phyloP scores from a whole-genome alignment of 176 grass and related monocot species.

The Aegilops tauschii region DNA sequence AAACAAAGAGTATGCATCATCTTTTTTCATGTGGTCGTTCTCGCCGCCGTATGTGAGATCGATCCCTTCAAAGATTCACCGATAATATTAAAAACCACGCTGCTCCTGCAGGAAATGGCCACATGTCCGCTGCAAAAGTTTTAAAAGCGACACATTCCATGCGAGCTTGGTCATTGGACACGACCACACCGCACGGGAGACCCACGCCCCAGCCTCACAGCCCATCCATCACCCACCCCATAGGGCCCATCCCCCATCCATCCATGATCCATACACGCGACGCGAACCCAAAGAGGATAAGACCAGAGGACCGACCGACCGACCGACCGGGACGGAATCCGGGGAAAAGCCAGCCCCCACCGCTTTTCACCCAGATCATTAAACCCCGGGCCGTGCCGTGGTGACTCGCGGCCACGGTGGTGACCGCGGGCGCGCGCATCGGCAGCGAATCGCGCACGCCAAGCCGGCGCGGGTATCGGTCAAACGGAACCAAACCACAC shows the following conservation, averaged over 20 bases:
- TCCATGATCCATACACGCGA: not conserved
- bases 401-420: too few species aligned
- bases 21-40: not conserved
- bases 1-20: not conserved
- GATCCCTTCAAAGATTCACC: not conserved
- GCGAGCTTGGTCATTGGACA: not conserved
- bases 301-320: not conserved
- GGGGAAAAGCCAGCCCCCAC: not conserved
- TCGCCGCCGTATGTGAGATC: not conserved
- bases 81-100: too few species aligned
- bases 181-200: not conserved
- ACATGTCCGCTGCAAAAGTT: not conserved
- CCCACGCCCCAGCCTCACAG: not conserved
- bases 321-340: not conserved
- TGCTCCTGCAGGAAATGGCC: not conserved
- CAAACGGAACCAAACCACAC: not conserved
- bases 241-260: not conserved
- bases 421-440: too few species aligned
- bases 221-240: not conserved
- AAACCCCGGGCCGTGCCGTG: too few species aligned
- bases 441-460: too few species aligned
- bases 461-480: not conserved
- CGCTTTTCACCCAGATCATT: too few species aligned
- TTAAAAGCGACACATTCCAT: not conserved
- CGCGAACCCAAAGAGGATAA: conserved; percentile 20